Percentiles rank a stretch among this genome's conserved stretches.
These are phyloP conservation scores for Tritrichomonas musculus DNA, from an alignment of 208 protist genomes.

Conservation along the genomic window DNA sequence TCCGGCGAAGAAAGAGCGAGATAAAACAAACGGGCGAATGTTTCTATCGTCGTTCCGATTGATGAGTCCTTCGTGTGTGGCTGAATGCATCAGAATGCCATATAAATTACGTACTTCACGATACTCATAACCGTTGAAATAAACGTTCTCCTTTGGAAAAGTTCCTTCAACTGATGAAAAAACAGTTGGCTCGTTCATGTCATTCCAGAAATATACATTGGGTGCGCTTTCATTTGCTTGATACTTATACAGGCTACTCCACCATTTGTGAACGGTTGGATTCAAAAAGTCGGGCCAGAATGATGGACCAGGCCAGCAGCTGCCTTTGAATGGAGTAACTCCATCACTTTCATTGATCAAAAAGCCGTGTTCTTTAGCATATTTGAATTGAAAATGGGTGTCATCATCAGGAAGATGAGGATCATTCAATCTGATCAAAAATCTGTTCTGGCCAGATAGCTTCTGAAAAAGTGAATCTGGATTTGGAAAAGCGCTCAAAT, in stretches of 20 bases:
- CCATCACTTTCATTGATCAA: not conserved
- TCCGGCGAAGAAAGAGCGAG: conserved; percentile 90
- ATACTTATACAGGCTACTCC: conserved; percentile 32
- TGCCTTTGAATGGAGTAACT: conserved; percentile 38
- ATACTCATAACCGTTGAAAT: conserved; percentile 69
- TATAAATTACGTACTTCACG: conserved; percentile 94
- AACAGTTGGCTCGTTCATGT: conserved; percentile 97
- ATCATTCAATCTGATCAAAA: not conserved
- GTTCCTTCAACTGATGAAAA: conserved; percentile 67
- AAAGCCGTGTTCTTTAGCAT: not conserved
- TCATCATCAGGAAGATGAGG: not conserved
- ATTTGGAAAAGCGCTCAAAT: not conserved
- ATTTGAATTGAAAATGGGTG: not conserved
- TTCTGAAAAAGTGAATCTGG: not conserved
- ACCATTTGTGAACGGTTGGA: conserved; percentile 61
- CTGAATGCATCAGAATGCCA: conserved; percentile 66
- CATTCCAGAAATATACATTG: conserved; percentile 90
- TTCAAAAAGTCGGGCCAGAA: conserved; percentile 84
- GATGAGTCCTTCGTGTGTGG: conserved; percentile 65
- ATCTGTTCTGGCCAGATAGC: not conserved
- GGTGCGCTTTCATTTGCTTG: conserved; percentile 59
- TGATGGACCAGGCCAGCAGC: conserved; percentile 87
- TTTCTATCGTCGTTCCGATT: conserved; percentile 58
- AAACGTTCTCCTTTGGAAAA: conserved; percentile 77
- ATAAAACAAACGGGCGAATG: conserved; percentile 87